Conservation (phyloP, 2,329 filamentous ascomycete genomes). For the Shiraia bambusicola region DNA sequence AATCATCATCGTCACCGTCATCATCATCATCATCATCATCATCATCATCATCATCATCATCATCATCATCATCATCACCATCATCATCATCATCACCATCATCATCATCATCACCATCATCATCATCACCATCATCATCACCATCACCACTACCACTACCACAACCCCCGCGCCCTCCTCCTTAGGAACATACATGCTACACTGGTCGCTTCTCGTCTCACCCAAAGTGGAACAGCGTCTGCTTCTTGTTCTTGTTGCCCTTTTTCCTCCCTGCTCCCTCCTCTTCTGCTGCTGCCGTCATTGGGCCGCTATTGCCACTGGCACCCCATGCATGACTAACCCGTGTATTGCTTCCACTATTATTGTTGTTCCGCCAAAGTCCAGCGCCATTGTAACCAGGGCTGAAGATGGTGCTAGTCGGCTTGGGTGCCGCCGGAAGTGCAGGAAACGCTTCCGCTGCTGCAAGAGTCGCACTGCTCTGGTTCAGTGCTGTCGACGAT, state of each 20-base stretch:
- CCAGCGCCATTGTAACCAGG: conserved; percentile 52
- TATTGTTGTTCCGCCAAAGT: conserved; percentile 47
- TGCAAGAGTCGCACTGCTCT: conserved; percentile 9
- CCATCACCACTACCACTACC: neutral
- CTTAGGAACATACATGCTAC: neutral
- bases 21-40: no score
- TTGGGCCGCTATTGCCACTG: conserved; percentile 25
- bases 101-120: neutral
- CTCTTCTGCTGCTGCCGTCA: conserved; percentile 27
- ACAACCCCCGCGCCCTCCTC: neutral
- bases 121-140: neutral
- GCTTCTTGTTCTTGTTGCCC: conserved; percentile 54
- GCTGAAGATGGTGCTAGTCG: conserved; percentile 56
- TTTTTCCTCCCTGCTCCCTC: conserved; percentile 45
- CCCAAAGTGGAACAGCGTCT: conserved; percentile 54
- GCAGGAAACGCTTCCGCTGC: conserved; percentile 72
- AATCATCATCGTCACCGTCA: no score
- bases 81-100: no score
- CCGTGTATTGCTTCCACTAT: conserved; percentile 43
- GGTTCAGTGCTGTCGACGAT: conserved; percentile 31
- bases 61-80: no score
- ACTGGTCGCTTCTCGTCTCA: conserved; percentile 19
- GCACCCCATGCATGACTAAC: conserved; percentile 45
- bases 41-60: no score
- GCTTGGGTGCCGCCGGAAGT: conserved; percentile 74